Percentiles rank a stretch among this genome's conserved stretches.
phyloP scores from a whole-genome alignment of 257 asterid genomes.

The Craterostigma plantagineum region DNA sequence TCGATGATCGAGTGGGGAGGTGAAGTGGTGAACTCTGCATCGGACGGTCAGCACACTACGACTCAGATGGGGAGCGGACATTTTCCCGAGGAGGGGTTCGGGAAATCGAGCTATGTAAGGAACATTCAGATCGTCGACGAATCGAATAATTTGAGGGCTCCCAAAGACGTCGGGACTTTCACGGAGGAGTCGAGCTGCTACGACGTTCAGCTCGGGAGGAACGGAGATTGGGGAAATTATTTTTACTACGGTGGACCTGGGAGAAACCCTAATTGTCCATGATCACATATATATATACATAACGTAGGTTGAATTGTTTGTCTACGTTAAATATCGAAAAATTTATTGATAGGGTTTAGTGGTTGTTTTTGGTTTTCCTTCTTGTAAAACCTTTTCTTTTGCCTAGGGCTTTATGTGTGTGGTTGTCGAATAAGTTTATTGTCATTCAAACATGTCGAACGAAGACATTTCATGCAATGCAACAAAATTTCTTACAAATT shows the following conservation, averaged over 20 bases:
- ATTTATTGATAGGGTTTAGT: too few species aligned
- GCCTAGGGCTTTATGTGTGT: too few species aligned
- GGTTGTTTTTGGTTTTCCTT: too few species aligned
- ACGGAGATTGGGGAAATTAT: constrained; percentile 1
- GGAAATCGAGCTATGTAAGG: background rate
- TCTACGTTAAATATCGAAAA: too few species aligned
- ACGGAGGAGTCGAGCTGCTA: constrained; percentile 3
- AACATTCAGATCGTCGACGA: constrained; percentile 3
- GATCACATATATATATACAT: too few species aligned
- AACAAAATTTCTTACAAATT: too few species aligned
- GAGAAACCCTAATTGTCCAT: background rate
- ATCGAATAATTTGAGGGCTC: background rate
- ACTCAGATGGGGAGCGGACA: constrained; percentile 6
- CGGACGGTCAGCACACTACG: background rate
- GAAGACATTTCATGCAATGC: too few species aligned
- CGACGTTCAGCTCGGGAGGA: constrained; percentile 1
- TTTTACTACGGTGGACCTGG: constrained; percentile 6
- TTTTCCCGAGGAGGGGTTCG: constrained; percentile 5
- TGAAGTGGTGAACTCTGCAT: constrained; percentile 2
- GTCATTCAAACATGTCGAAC: too few species aligned
- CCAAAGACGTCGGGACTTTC: background rate
- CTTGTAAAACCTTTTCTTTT: too few species aligned
- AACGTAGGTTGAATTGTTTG: too few species aligned
- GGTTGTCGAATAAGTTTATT: too few species aligned
- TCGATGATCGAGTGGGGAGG: constrained; percentile 4